Percentiles rank a stretch among this genome's conserved stretches.
phyloP scores from a whole-genome alignment of 768 basidiomycete genomes.

The Trametes cinnabarina region DNA sequence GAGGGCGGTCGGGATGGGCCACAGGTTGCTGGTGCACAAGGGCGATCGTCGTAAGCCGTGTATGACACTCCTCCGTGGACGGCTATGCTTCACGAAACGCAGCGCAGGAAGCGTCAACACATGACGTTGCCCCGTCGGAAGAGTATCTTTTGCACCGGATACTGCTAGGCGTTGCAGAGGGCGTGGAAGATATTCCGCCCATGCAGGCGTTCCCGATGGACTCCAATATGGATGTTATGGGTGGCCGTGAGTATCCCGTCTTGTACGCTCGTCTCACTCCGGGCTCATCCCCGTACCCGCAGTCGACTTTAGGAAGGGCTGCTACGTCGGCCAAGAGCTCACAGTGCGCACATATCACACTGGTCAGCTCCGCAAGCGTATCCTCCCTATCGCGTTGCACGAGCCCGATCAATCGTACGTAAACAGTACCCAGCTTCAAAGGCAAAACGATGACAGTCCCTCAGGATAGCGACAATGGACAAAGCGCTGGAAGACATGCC shows the following conservation, averaged over 20 bases:
- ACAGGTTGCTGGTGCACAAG: slow-evolving; percentile 64
- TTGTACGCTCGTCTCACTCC: not conserved
- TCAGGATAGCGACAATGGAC: not conserved
- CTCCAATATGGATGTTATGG: slow-evolving; percentile 92
- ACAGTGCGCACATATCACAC: slow-evolving; percentile 97
- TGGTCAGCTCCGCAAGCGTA: slow-evolving; percentile 86
- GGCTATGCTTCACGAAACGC: slow-evolving; percentile 6
- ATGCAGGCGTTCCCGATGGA: slow-evolving; percentile 89
- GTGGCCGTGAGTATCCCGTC: slow-evolving; percentile 64
- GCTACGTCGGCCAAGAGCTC: slow-evolving; percentile 96
- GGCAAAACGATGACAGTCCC: not conserved
- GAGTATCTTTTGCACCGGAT: slow-evolving; percentile 80
- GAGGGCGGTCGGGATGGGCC: slow-evolving; percentile 77
- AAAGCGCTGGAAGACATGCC: not conserved
- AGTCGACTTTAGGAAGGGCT: slow-evolving; percentile 98
- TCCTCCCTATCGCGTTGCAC: slow-evolving; percentile 73
- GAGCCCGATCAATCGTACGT: slow-evolving; percentile 32
- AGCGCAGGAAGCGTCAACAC: slow-evolving; percentile 56
- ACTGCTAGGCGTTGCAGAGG: slow-evolving; percentile 85
- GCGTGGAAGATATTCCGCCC: slow-evolving; percentile 69
- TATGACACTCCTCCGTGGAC: slow-evolving; percentile 2
- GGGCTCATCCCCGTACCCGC: not conserved
- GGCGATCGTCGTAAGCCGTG: slow-evolving; percentile 68
- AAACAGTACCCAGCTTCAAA: not conserved
- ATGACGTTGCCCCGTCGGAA: slow-evolving; percentile 51